Base-by-base conservation (phyloP, 164 flowering plant genomes). In the Nymphaea thermarum region DNA sequence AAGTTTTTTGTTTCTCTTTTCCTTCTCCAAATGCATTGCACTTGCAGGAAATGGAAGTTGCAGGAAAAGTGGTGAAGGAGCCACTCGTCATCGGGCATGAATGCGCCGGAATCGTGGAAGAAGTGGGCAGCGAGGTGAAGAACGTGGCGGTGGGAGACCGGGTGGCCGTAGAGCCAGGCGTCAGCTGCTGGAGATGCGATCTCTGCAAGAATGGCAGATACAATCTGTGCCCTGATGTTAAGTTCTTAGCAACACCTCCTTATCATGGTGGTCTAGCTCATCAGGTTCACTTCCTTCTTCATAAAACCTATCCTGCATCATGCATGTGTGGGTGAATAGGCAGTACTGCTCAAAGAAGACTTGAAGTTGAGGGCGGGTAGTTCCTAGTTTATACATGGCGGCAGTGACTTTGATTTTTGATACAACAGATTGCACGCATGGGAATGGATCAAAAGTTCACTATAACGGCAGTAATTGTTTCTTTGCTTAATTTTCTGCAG, bases 81-180 rank as follows among this genome's bases (percentile, higher is more conserved):
- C 93, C 93, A 1, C 86, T 89, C 88, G 96, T 89, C 55, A 87
- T 87, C 57, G 96, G 96, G 44, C 96, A 89, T 68, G 96, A 89
- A 70, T 86, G 89, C 73, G 96, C 93, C 62, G 93, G 96, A 63
- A 71, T 87, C 59, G 73, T 89, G 18, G 89, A 85, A 67, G 87
- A 89, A 79, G 83, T 86, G 64, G 96, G 96, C 16, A 73, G 75
- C 59, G 86, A 83, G 65, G 91, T 89, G 66, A 86, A 84, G 76
- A 44, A 67, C 36, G 65, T 86, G 25, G 82, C 71, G 53, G 75
- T 81, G 0, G 96, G 91, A 65, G 96, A 89, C 60, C 85, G 89
- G 0, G 93, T 89, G n/a, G 96, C 96, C n/a, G 60, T 89, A 47
- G 96, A 87, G 72, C 93, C 96, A 0, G 96, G 96, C 15, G 85